Base-by-base conservation (phyloP, 148 eudicot species). In the Cornus kousa region DNA sequence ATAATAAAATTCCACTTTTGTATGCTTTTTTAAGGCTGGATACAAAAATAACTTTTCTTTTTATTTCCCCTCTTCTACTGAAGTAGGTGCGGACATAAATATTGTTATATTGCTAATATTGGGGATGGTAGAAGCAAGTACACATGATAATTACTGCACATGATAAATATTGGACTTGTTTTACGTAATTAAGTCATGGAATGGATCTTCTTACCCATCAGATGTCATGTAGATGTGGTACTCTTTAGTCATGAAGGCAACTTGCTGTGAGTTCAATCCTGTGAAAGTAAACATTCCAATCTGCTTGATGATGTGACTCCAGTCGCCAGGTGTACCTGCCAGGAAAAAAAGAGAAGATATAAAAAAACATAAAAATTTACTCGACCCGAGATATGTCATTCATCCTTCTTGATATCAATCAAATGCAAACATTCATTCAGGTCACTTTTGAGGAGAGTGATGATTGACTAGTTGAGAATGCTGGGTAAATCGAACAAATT, bases 221-320 rank as follows among this genome's bases (percentile, higher is more conserved):
- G 97, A 96, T 74, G 99, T 96, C 98, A 96, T 89, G 91, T 93
- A 96, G 35, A 93, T 91, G 82, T 96, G 99, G 90, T 86, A 96
- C 86, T 96, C 99, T 84, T 84, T 89, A 57, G 97, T 96, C 95
- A 96, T 96, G 88, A 93, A 93, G 74, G 91, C 84, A 28, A 96
- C 99, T 88, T 93, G 99, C 82, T 90, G 86, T 23, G 91, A 57
- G 86, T 91, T 92, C 19, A 96, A 84, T 79, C 99, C 99, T 1
- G 99, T 96, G 86, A 93, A 96, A 60, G 99, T 96, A 70, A 96
- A 96, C 99, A 96, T 96, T 75, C 99, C 99, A 48, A 96, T 96
- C 77, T 96, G 99, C 91, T 96, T 96, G 83, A 93, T 85, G 43
- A 96, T 96, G 88, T 96, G 98, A 83, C 94, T 96, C 97, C 99